Base-by-base conservation (phyloP, 129 eudicot genomes). In the Artemisia tridentata region DNA sequence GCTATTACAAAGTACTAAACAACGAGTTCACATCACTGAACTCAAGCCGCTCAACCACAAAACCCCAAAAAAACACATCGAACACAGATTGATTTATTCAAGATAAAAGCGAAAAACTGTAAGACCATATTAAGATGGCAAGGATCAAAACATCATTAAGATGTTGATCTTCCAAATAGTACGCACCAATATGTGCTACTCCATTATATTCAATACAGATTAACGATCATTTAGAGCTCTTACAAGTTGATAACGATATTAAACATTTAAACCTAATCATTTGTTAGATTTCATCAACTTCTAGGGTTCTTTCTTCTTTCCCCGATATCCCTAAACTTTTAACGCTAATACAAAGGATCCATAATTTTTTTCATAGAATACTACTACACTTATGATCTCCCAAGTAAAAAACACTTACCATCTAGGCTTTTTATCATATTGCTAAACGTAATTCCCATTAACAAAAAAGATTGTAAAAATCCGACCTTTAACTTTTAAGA, bases 401-500 rank as follows among this genome's bases (percentile, higher is more conserved):
- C 61, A 61, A 62, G 16, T 20, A 69, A 76, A 51, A 17, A 78
- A 27, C 67, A 63, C 77, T 54, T 60, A 14, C 65, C 65, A 14
- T 60, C 65, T 60, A 60, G 46, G 65, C 18, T 27, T 11, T 29
- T 23, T 23, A 21, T 59, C 15, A 23, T 60, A 58, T 59, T 59
- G 65, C 65, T 60, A 60, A 38, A 5, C 4, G 14, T 60, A 60
- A 60, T 0, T 60, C 46, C 65, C 45, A 60, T 27, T 23, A 60
- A 60, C 65, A 60, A 60, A 60, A 34, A 60, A 51, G 65, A 60
- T 29, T 13, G 19, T 27, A 38, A 45, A 63, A 63, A 62, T 43
- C 59, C 52, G 69, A 52, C 71, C 58, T 60, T 60, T 5, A 23
- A 23, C 18, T 14, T 34, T 74, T 80, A 92, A 71, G 96, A 89